Evolutionary conservation across 768 basidiomycete genomes (phyloP).

Genomic region (Pulveroboletus sp.): DNA sequence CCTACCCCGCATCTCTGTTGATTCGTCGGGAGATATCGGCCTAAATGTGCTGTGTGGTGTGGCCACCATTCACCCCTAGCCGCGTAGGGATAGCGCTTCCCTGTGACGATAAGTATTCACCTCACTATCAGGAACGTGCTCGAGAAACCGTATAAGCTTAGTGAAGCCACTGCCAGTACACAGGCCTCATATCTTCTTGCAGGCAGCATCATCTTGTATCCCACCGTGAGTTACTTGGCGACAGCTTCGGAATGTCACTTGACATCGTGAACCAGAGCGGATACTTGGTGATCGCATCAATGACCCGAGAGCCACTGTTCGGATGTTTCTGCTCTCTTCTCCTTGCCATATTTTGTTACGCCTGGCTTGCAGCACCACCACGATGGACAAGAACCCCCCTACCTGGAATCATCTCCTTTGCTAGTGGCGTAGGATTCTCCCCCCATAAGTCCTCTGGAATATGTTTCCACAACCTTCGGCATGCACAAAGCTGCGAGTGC

Average conservation of each 20-base stretch:
- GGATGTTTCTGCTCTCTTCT: constrained; percentile 51
- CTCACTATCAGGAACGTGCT: constrained; percentile 56
- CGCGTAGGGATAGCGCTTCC: no score
- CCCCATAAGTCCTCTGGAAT: constrained; percentile 60
- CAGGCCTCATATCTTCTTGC: constrained; percentile 68
- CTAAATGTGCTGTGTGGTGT: no score
- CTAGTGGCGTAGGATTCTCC: constrained; percentile 67
- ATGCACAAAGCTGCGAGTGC: constrained; percentile 69
- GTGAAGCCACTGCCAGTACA: constrained; percentile 58
- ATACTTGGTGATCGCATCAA: constrained; percentile 60
- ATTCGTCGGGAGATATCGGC: no score
- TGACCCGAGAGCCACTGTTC: constrained; percentile 51
- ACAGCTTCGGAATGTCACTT: not conserved
- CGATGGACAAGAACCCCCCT: constrained; percentile 46
- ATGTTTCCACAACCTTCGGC: constrained; percentile 73
- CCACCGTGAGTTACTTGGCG: constrained; percentile 43
- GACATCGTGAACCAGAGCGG: constrained; percentile 44
- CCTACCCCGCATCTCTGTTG: no score
- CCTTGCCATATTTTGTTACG: constrained; percentile 56
- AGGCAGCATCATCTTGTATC: constrained; percentile 67
- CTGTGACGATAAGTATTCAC: not conserved
- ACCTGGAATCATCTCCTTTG: constrained; percentile 60
- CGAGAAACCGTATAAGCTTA: constrained; percentile 57
- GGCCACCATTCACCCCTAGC: no score
- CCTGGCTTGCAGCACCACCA: constrained; percentile 64